Evolutionary conservation across 305 asterid species (phyloP), one percentile per base, ranked within the genome.

Genomic region (Fraxinus angustifolia): DNA sequence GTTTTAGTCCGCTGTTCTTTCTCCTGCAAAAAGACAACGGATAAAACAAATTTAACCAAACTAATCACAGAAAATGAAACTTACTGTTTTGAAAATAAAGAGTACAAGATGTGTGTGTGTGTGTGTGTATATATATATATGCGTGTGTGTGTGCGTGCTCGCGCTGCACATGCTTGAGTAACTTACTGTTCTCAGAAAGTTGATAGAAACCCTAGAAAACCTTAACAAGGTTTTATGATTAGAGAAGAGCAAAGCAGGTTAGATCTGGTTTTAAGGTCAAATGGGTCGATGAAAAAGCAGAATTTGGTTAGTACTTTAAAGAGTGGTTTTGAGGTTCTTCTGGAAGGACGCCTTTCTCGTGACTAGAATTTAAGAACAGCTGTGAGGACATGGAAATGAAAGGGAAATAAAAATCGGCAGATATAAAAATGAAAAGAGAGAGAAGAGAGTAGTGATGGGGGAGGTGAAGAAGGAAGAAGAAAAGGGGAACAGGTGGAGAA

Each of bases 301-400:
- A 31, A 67, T 82, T 75, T 78, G 80, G 87, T 78, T 73, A 73
- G 6, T 48, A 62, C 14, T 26, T 81, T 71, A 38, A 78, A 42
- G 78, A 75, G 80, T 73, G 82, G 80, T 79, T 82, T 84, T 84
- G 50, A 45, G 83, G 80, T 42, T 76, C 75, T 83, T 48, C 48
- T 77, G 60, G 72, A 76, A 48, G 42, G 90, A 82, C 79, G 84
- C 86, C 50, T 88, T 88, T 91, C 97, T 89, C 90, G 98, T 91
- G 98, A 95, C 84, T 84, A 80, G 98, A 94, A 95, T 94, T 92
- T 85, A 92, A 87, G 93, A 83, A 85, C 92, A 90, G 89, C 26
- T 77, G 75, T 75, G 82, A 80, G 83, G 72, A 42, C 74, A 78
- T 28, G 79, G 16, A 34, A 85, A 60, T 83, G 90, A 85, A 38